A percentile compares a stretch with the other conserved stretches of the same genome.
Conservation (phyloP, 495 filamentous ascomycete genomes). For the Rhypophila decipiens region DNA sequence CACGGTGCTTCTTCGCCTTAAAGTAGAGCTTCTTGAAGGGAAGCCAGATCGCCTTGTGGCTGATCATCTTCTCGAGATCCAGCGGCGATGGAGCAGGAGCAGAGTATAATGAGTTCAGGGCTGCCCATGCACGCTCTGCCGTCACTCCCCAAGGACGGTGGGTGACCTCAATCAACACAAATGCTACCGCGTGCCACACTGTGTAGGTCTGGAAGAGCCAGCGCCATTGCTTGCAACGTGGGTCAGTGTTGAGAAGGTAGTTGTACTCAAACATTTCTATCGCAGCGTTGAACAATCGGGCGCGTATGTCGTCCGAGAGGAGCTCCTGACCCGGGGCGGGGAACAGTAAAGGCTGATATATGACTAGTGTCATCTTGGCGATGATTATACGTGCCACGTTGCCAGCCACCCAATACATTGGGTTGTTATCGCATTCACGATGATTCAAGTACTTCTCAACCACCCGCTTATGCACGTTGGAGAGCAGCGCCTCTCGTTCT, state of each 20-base stretch:
- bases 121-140: constrained; percentile 76
- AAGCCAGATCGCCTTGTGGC: constrained; percentile 62
- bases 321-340: constrained; percentile 34
- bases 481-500: constrained; percentile 57
- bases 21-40: constrained; percentile 66
- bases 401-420: constrained; percentile 64
- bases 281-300: constrained; percentile 66
- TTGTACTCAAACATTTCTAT: constrained; percentile 73
- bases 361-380: constrained; percentile 50
- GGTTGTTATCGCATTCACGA: constrained; percentile 48
- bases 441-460: constrained; percentile 61
- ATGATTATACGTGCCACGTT: constrained; percentile 64
- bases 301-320: constrained; percentile 53
- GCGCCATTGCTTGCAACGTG: constrained; percentile 58
- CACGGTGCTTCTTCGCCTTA: constrained; percentile 52
- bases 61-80: constrained; percentile 42
- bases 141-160: constrained; percentile 58
- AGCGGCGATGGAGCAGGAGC: constrained; percentile 46
- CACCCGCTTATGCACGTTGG: constrained; percentile 54
- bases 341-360: constrained; percentile 46
- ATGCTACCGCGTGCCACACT: constrained; percentile 77
- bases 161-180: constrained; percentile 70
- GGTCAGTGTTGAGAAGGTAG: constrained; percentile 54
- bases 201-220: constrained; percentile 81
- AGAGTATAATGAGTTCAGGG: constrained; percentile 56